Percentiles rank a stretch among this genome's conserved stretches.
Evolutionary conservation across 2,329 filamentous ascomycete species (phyloP).

Genomic region (Gaeumannomyces sp.): DNA sequence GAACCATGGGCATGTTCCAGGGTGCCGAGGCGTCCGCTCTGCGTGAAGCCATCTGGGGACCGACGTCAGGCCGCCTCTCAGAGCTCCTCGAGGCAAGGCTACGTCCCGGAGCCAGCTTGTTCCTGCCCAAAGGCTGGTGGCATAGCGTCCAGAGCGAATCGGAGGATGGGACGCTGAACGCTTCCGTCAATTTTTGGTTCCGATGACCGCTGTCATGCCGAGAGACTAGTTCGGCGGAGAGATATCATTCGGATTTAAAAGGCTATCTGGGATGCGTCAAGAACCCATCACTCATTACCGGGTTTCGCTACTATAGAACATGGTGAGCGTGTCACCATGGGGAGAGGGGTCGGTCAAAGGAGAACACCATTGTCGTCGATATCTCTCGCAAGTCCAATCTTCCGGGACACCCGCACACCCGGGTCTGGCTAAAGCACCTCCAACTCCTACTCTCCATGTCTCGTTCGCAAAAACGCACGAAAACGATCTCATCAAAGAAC

Average conservation of each 20-base stretch:
- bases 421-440: not conserved
- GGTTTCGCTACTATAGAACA: too few species aligned
- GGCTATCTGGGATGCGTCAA: not conserved
- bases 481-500: not conserved
- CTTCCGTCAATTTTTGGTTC: conserved; percentile 73
- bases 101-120: conserved; percentile 62
- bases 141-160: conserved; percentile 64
- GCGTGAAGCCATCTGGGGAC: conserved; percentile 64
- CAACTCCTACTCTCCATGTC: not conserved
- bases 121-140: conserved; percentile 83
- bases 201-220: conserved; percentile 38
- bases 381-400: not conserved
- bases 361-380: not conserved
- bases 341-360: not conserved
- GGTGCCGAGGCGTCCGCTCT: conserved; percentile 63
- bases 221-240: too few species aligned
- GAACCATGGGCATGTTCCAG: conserved; percentile 87
- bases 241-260: not conserved
- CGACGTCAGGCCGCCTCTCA: conserved; percentile 18
- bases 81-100: conserved; percentile 49
- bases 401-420: not conserved
- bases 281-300: too few species aligned
- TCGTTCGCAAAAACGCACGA: not conserved
- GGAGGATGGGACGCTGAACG: conserved; percentile 28
- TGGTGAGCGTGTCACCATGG: not conserved